Percentiles rank a stretch among this genome's conserved stretches.
Evolutionary conservation across 495 filamentous ascomycete species (phyloP).

Genomic region (Aspergillus incahuasiensis): DNA sequence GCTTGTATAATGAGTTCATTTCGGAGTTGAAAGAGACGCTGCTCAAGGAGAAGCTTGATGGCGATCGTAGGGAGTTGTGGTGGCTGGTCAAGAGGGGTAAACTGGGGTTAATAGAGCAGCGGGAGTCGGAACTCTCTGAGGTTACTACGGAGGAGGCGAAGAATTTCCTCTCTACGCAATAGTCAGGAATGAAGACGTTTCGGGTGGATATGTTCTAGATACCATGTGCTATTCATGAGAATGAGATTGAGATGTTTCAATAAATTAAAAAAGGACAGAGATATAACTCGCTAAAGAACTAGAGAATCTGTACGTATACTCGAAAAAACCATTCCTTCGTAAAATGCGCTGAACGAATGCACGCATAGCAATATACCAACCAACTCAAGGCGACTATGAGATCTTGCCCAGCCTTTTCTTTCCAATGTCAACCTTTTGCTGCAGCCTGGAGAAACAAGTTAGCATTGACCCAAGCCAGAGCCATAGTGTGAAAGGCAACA

Average conservation of each 20-base stretch:
- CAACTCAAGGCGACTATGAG: constrained; percentile 38
- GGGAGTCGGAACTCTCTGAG: constrained; percentile 53
- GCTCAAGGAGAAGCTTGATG: constrained; percentile 66
- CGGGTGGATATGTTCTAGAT: background rate
- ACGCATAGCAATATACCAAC: background rate
- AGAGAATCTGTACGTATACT: background rate
- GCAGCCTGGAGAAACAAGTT: constrained; percentile 40
- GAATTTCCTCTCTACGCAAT: constrained; percentile 36
- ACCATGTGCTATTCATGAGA: constrained; percentile 5
- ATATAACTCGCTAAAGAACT: constrained; percentile 1
- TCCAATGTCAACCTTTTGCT: constrained; percentile 73
- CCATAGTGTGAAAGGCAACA: constrained; percentile 15
- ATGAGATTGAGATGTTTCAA: background rate
- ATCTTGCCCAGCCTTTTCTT: constrained; percentile 80
- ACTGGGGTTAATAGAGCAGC: constrained; percentile 69
- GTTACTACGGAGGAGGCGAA: constrained; percentile 66
- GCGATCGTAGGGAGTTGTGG: constrained; percentile 82
- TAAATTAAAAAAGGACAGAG: background rate
- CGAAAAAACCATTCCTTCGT: background rate
- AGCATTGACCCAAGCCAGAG: constrained; percentile 12
- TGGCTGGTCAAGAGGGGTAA: constrained; percentile 59
- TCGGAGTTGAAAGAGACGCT: constrained; percentile 66
- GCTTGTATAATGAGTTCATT: constrained; percentile 72
- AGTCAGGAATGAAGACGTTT: background rate
- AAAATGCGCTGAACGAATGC: background rate